Evolutionary conservation across 352 stramenopile genomes (phyloP).

Genomic region (Peronospora farinosa): DNA sequence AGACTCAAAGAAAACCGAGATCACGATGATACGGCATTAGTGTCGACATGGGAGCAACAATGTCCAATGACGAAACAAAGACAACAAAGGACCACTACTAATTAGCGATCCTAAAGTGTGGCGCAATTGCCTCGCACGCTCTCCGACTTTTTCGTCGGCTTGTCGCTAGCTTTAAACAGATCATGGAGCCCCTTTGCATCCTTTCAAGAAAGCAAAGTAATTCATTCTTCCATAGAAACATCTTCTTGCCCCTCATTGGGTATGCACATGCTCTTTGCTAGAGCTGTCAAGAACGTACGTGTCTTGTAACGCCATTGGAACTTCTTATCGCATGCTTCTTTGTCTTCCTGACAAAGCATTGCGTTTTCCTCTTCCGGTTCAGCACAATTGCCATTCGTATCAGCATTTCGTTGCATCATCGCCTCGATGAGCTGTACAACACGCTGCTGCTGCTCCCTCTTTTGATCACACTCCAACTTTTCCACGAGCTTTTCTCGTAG

Average conservation of each 20-base stretch:
- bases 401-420: slow-evolving; percentile 6
- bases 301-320: not conserved
- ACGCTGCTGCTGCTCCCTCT: slow-evolving; percentile 23
- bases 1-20: no score
- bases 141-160: no score
- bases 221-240: slow-evolving; percentile 22
- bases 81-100: no score
- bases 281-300: slow-evolving; percentile 16
- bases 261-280: slow-evolving; percentile 23
- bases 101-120: no score
- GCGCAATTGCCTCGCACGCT: no score
- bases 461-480: slow-evolving; percentile 36
- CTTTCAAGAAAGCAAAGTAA: not conserved
- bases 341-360: slow-evolving; percentile 1
- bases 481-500: slow-evolving; percentile 30
- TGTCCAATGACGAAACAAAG: no score
- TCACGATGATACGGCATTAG: no score
- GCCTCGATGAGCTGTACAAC: slow-evolving; percentile 23
- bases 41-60: no score
- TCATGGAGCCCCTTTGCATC: no score
- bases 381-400: not conserved
- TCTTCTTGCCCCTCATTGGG: slow-evolving; percentile 16
- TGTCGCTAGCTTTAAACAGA: no score
- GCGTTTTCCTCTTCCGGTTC: slow-evolving; percentile 25
- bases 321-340: slow-evolving; percentile 5